Evolutionary conservation across 257 asterid species (phyloP).

Genomic region (Perilla frutescens): DNA sequence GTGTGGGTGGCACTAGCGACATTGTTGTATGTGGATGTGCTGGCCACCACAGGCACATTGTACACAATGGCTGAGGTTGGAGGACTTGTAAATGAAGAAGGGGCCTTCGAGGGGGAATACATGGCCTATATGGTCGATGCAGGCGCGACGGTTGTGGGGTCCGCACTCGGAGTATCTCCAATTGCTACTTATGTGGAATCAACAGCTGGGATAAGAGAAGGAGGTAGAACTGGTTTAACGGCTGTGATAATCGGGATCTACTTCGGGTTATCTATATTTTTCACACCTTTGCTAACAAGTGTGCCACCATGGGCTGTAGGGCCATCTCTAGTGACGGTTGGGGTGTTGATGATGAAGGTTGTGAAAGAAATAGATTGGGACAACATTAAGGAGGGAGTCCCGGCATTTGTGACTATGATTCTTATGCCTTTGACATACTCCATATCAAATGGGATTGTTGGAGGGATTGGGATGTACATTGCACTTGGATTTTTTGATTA

Average conservation of each 20-base stretch:
- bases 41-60: slow-evolving; percentile 76
- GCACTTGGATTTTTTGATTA: slow-evolving; percentile 57
- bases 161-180: slow-evolving; percentile 74
- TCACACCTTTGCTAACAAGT: slow-evolving; percentile 63
- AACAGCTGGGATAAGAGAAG: slow-evolving; percentile 76
- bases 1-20: slow-evolving; percentile 77
- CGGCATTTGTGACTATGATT: slow-evolving; percentile 74
- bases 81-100: slow-evolving; percentile 59
- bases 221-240: slow-evolving; percentile 75
- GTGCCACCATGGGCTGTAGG: slow-evolving; percentile 96
- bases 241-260: slow-evolving; percentile 65
- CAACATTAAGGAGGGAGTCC: slow-evolving; percentile 61
- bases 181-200: slow-evolving; percentile 73
- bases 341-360: slow-evolving; percentile 81
- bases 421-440: slow-evolving; percentile 82
- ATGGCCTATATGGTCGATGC: slow-evolving; percentile 84
- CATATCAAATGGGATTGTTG: slow-evolving; percentile 76
- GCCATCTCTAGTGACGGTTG: slow-evolving; percentile 81
- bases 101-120: slow-evolving; percentile 73
- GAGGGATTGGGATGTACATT: slow-evolving; percentile 67
- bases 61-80: slow-evolving; percentile 75
- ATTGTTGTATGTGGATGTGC: slow-evolving; percentile 65
- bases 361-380: slow-evolving; percentile 77
- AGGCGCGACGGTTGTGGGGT: slow-evolving; percentile 69
- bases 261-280: slow-evolving; percentile 58